Base-by-base conservation (phyloP, 1,139 yeast species). In the Pneumocystis canis region DNA sequence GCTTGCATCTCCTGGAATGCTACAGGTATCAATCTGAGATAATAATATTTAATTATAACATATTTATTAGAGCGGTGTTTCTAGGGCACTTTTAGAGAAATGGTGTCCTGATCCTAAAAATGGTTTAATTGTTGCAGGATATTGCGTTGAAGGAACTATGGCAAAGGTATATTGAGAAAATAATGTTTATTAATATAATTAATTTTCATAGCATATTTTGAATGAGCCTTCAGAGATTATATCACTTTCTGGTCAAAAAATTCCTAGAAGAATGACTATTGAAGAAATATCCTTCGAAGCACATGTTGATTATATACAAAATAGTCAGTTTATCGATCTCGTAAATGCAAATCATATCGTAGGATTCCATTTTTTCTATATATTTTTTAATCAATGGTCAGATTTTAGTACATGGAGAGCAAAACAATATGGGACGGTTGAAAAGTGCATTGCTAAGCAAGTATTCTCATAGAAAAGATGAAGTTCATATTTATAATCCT, bases 251-350 rank as follows among this genome's bases (percentile, higher is more conserved):
- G 89, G 89, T 67, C 88, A 96, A 0, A 82, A 83, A 62, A 85
- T 92, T 58, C 97, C 97, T 1, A 82, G 98, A 70, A 80, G 97
- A 67, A 77, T 94, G 65, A 82, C 82, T 57, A 84, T 92, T n/a
- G 97, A 92, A 68, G 99, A 92, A 73, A 85, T 92, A 11, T 90
- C 97, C 1, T 92, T 92, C 78, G 98, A 98, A 4, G 99, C 99
- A 0, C 99, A 92, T 75, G 99, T 94, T 25, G 98, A 94, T 72
- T 92, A 86, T 74, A 90, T 87, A 70, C 96, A 92, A 71, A 92
- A 92, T 70, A 79, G 96, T 0, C 89, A 87, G 65, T 92, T 92
- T 70, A 92, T 92, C 63, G 97, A 90, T 69, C 78, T 84, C 66
- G 89, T 92, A 5, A 85, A 86, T 65, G 96, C 99, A 0, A 81